Base-by-base conservation (phyloP, 306 rosid genomes). In the Citrullus mucosospermus region DNA sequence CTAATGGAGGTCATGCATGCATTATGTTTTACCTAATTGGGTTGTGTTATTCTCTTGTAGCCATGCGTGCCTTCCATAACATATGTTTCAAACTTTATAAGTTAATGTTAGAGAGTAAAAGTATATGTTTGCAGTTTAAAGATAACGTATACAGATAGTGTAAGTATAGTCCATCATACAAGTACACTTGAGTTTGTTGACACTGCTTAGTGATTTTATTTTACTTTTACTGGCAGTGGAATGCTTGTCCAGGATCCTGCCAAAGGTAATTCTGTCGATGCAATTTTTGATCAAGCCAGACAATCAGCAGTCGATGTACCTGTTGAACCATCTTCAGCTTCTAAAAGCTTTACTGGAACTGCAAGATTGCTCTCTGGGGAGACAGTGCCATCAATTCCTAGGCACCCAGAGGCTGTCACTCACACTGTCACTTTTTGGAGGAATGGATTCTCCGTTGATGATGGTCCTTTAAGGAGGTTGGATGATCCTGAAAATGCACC, bases 401-500 rank as follows among this genome's bases (percentile, higher is more conserved):
- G 79, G 83, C 96, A 78, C 0, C 85, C 88, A 6, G 88, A 84
- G 68, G 75, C 57, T 60, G 61, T 91, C 58, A 81, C 80, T 5
- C 91, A 86, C 84, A 77, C 86, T 17, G 87, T 95, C 73, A 92
- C 93, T 90, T 95, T 95, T 80, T 95, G 97, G 99, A 83, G 89
- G 78, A 85, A 95, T 61, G 99, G 99, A 30, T 95, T 95, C 81
- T 87, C 93, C 4, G 91, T 95, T 60, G 85, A 92, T 79, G 99
- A 91, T 75, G 99, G 99, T 36, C 97, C 96, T 80, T 82, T 95
- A 89, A 89, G 97, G 89, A 90, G 91, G 25, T 77, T 95, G 96
- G 99, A 95, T 6, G 97, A 95, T 86, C 99, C 99, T 80, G 93
- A 91, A 86, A 95, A 95, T 85, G 97, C 97, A 15, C 34, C 93